Evolutionary conservation across 805 yeast genomes (phyloP).

Genomic region (Candida gorgasii): DNA sequence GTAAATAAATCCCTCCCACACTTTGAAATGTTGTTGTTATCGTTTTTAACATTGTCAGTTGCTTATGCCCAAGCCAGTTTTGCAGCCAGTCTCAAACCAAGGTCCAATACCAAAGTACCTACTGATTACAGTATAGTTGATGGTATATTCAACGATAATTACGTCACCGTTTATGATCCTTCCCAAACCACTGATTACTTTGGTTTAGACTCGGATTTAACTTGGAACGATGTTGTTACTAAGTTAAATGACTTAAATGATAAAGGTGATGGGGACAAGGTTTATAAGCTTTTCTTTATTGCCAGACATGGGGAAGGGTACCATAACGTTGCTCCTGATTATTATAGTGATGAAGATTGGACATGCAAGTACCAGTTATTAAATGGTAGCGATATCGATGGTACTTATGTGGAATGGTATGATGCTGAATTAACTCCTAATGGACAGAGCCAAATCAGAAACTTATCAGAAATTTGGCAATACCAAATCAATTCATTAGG

Average conservation of each 20-base stretch:
- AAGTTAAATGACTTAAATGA: conserved; percentile 16
- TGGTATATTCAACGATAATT: conserved; percentile 23
- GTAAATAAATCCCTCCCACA: no score
- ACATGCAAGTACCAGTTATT: conserved; percentile 27
- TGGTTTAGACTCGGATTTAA: conserved; percentile 21
- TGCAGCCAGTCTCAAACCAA: conserved; percentile 1
- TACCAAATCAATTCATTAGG: conserved; percentile 16
- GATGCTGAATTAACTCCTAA: conserved; percentile 30
- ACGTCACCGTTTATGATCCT: conserved; percentile 15
- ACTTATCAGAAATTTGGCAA: conserved; percentile 19
- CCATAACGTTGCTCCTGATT: conserved; percentile 27
- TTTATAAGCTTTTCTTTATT: conserved; percentile 27
- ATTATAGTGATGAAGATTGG: conserved; percentile 23
- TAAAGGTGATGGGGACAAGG: conserved; percentile 9
- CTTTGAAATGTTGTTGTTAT: no score
- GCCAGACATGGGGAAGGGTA: conserved; percentile 38
- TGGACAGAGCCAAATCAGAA: conserved; percentile 22
- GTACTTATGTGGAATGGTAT: conserved; percentile 24
- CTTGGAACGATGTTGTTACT: conserved; percentile 25
- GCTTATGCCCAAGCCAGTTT: conserved; percentile 3
- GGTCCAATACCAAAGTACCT: conserved; percentile 6
- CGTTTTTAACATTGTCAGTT: no score
- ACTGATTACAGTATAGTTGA: conserved; percentile 12
- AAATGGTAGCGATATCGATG: conserved; percentile 22
- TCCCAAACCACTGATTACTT: conserved; percentile 16